Conservation (phyloP, 2,329 filamentous ascomycete genomes). For the Aspergillus niger region DNA sequence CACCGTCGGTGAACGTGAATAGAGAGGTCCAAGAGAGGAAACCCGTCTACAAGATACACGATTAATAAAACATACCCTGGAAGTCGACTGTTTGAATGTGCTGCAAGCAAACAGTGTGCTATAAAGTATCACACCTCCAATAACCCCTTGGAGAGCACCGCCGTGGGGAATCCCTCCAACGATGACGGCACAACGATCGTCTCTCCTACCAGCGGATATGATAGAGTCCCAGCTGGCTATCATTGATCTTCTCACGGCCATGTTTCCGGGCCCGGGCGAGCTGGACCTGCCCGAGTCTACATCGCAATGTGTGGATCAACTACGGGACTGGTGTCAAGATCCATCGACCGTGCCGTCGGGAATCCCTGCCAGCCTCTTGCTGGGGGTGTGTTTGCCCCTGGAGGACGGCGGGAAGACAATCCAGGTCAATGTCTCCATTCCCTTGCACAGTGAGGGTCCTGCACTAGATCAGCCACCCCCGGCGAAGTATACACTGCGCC, state of each 20-base stretch:
- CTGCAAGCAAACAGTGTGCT: too few species aligned
- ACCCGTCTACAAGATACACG: too few species aligned
- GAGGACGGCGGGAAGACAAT: conserved; percentile 26
- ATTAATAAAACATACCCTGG: too few species aligned
- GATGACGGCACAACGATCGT: neutral
- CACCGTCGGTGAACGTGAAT: too few species aligned
- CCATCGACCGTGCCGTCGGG: conserved; percentile 14
- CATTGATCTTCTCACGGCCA: conserved; percentile 56
- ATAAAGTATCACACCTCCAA: too few species aligned
- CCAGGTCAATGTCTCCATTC: conserved; percentile 33
- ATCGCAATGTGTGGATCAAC: conserved; percentile 26
- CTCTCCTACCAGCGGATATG: conserved; percentile 45
- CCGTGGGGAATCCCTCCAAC: neutral
- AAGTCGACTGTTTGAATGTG: too few species aligned
- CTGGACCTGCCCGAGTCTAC: conserved; percentile 46
- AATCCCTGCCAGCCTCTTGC: conserved; percentile 25
- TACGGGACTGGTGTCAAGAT: conserved; percentile 32
- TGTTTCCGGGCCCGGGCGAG: conserved; percentile 50
- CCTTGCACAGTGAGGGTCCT: conserved; percentile 22
- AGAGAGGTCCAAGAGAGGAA: too few species aligned
- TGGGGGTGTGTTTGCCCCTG: conserved; percentile 31
- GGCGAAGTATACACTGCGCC: conserved; percentile 43
- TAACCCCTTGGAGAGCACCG: neutral
- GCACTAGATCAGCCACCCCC: conserved; percentile 27
- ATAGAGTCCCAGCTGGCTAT: conserved; percentile 53